Conservation (phyloP, 176 grass and related monocot species). For the Saccharum officinarum region DNA sequence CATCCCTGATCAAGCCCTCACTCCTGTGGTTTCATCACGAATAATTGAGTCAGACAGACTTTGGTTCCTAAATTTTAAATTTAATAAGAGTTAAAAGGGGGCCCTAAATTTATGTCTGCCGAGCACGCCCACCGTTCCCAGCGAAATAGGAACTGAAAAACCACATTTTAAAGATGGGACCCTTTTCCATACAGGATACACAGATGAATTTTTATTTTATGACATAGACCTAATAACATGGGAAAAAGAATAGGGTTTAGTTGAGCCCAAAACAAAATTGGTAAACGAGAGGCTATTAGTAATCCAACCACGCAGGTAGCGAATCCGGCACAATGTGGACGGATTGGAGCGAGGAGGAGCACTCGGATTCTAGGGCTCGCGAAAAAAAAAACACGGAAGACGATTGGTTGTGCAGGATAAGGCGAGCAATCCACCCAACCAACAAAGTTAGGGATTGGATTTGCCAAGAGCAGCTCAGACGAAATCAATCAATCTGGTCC, state of each 20-base stretch:
- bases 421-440: no score
- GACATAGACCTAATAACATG: neutral
- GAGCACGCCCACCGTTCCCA: neutral
- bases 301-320: no score
- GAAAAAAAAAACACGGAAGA: no score
- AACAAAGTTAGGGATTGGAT: no score
- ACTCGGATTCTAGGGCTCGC: neutral
- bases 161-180: neutral
- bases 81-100: neutral
- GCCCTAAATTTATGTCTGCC: neutral
- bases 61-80: neutral
- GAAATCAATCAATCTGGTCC: no score
- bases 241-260: neutral
- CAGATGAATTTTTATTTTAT: neutral
- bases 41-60: neutral
- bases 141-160: neutral
- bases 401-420: no score
- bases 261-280: neutral
- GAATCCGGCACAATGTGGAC: neutral
- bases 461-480: no score
- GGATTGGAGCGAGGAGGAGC: neutral
- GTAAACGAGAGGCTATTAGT: neutral
- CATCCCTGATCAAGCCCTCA: constrained; percentile 23
- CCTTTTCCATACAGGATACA: neutral
- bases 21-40: neutral